A percentile compares a stretch with the other conserved stretches of the same genome.
Conservation (phyloP, 768 basidiomycete genomes). For the Tremella yokohamensis region DNA sequence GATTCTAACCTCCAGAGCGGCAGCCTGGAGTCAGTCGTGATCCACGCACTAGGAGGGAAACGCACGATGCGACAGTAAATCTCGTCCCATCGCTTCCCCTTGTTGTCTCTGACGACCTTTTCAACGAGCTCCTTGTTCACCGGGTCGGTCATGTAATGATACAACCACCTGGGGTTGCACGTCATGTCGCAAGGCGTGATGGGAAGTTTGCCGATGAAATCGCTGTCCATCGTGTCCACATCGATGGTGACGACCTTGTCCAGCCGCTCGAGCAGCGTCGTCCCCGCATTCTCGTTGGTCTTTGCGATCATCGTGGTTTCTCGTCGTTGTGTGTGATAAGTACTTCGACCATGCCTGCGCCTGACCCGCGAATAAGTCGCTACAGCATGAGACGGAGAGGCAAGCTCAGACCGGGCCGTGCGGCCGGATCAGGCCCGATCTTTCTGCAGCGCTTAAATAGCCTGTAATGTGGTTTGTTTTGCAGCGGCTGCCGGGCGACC, state of each 20-base stretch:
- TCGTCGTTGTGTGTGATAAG: too few relatives aligned
- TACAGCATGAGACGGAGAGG: too few relatives aligned
- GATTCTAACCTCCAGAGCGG: constrained; percentile 23
- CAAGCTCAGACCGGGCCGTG: too few relatives aligned
- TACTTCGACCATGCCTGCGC: too few relatives aligned
- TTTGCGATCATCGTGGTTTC: too few relatives aligned
- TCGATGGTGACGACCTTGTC: constrained; percentile 34
- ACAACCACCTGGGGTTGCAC: constrained; percentile 35
- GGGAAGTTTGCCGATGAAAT: constrained; percentile 29
- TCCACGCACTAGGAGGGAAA: neutral
- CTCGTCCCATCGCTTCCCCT: constrained; percentile 22
- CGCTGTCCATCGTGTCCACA: constrained; percentile 38
- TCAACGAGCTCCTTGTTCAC: constrained; percentile 43
- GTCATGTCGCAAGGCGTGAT: constrained; percentile 43
- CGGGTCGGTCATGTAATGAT: constrained; percentile 29
- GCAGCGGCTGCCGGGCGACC: too few relatives aligned
- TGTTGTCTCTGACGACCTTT: constrained; percentile 30
- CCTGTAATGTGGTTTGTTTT: too few relatives aligned
- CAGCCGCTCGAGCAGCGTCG: constrained; percentile 34
- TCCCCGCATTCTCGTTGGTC: too few relatives aligned
- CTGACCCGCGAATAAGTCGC: too few relatives aligned
- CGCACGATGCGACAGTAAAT: constrained; percentile 27
- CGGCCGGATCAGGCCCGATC: too few relatives aligned
- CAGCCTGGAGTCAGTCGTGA: constrained; percentile 13
- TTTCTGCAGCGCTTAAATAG: too few relatives aligned